Base-by-base conservation (phyloP, 106 monocot genomes). In the Acanthochlamys bracteata region DNA sequence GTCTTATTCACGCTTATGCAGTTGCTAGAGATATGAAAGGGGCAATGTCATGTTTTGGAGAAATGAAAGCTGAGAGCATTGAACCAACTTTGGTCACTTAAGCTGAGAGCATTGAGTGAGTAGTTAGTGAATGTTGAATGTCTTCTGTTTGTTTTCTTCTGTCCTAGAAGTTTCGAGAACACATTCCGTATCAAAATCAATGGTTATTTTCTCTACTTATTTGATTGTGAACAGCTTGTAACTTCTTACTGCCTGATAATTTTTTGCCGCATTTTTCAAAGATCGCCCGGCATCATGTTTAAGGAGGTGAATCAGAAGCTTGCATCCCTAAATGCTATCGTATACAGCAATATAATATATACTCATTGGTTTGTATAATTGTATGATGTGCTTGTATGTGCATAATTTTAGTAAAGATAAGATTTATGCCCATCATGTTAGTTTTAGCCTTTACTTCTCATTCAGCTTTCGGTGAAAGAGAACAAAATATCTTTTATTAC, bases 1-100 rank as follows among this genome's bases (percentile, higher is more conserved):
- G 98, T 85, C 88, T 98, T 83, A 69, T 98, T 85, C 88, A 98
- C 74, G 92, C 98, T 76, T 98, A 98, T 89, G 91, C 92, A 83
- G 98, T 98, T 82, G 98, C 88, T 69, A 92, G 85, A 89, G 98
- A 98, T 79, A 92, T 92, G 98, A 78, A 76, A 64, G 98, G 98
- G 24, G 98, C 92, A 52, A 68, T 98, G 43, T 88, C 98, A 47
- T 92, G 92, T 56, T 59, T 82, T 21, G 79, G 86, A 47, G 98
- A 98, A 83, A 98, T 98, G 98, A 92, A 86, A 78, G 43, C 68
- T 53, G 98, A 98, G 68, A 83, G 79, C 3, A 65, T 89, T 47
- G 88, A 89, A 24, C 67, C 83, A 82, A 92, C 98, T 33, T 53
- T 98, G 74, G 98, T 91, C 54, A 92, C 88, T 21, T 98, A 92